A percentile compares a stretch with the other conserved stretches of the same genome.
These are phyloP conservation scores for Wolfiporia cocos DNA, from an alignment of 1,284 basidiomycete genomes.

Conservation along the genomic window DNA sequence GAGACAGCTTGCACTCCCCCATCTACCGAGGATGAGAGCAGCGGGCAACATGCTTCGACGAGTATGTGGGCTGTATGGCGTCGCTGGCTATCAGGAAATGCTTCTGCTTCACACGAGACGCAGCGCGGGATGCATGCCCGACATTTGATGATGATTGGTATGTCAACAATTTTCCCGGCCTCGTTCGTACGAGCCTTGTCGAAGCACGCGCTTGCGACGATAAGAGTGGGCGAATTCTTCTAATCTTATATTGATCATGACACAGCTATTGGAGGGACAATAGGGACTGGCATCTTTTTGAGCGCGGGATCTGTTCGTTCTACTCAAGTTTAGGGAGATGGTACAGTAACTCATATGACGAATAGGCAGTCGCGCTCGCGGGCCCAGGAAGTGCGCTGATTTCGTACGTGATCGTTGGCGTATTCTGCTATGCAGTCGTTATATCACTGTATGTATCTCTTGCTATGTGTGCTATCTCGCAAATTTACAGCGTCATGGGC, in stretches of 20 bases:
- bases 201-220: no score
- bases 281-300: constrained; percentile 49
- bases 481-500: no score
- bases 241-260: background rate
- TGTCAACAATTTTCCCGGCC: background rate
- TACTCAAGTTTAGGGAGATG: background rate
- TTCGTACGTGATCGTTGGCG: constrained; percentile 42
- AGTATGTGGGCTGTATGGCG: no score
- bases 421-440: constrained; percentile 50
- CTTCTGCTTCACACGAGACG: constrained; percentile 15
- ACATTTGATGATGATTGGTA: constrained; percentile 33
- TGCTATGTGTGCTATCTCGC: no score
- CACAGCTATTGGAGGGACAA: constrained; percentile 39
- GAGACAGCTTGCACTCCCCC: no score
- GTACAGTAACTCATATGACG: background rate
- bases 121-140: constrained; percentile 29
- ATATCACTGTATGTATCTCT: constrained; percentile 36
- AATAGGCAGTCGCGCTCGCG: constrained; percentile 34
- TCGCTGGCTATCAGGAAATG: no score
- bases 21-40: no score
- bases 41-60: no score
- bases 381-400: constrained; percentile 45
- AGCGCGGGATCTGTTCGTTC: constrained; percentile 39
- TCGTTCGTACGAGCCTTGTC: background rate
- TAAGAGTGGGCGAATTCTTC: no score